Conservation (phyloP, 2,329 filamentous ascomycete genomes). For the Gnomoniopsis smithogilvyi region DNA sequence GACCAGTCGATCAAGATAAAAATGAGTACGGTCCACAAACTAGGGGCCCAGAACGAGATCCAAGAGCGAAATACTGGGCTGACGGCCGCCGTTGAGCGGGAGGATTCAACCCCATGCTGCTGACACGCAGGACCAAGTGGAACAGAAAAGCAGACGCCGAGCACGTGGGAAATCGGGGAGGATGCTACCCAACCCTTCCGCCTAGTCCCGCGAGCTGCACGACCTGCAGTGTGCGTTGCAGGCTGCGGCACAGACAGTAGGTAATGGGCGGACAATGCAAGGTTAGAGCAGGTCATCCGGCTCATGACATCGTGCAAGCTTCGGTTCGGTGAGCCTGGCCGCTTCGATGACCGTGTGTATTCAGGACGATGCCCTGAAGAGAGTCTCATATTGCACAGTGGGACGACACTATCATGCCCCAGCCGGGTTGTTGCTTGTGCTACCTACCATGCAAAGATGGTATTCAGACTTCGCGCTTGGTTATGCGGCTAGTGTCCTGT, state of each 20-base stretch:
- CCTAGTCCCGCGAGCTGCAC: background rate
- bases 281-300: background rate
- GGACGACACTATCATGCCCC: background rate
- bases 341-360: no score
- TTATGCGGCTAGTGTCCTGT: background rate
- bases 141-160: background rate
- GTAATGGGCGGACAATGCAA: background rate
- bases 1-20: no score
- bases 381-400: background rate
- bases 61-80: background rate
- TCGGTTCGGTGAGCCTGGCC: background rate
- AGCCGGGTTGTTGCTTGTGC: no score
- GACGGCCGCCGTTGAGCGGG: slow-evolving; percentile 20
- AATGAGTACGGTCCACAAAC: background rate
- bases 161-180: slow-evolving; percentile 6
- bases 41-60: background rate
- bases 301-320: background rate
- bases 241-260: slow-evolving; percentile 11
- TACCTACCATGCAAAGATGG: no score
- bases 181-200: slow-evolving; percentile 1
- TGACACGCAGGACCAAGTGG: background rate
- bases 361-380: background rate
- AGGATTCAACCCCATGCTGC: slow-evolving; percentile 17
- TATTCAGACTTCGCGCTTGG: background rate
- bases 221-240: slow-evolving; percentile 8